A percentile compares a stretch with the other conserved stretches of the same genome.
phyloP scores from a whole-genome alignment of 1,284 basidiomycete species.

The Lignosus rhinocerotis region DNA sequence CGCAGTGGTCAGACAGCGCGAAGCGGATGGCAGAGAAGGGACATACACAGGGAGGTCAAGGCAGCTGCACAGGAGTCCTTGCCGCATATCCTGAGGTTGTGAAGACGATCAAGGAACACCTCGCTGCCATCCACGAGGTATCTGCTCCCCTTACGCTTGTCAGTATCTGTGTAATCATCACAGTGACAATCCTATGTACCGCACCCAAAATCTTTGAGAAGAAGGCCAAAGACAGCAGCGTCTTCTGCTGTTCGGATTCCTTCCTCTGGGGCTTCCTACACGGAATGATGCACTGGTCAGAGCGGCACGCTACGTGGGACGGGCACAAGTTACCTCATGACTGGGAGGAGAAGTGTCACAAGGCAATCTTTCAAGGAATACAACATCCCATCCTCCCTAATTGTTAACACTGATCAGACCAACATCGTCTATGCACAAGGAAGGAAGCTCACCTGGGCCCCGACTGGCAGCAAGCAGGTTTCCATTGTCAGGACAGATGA shows the following conservation, averaged over 20 bases:
- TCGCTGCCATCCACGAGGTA: neutral
- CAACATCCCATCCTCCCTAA: slow-evolving; percentile 13
- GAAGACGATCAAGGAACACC: neutral
- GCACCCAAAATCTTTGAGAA: neutral
- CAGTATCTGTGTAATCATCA: neutral
- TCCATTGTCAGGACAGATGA: slow-evolving; percentile 32
- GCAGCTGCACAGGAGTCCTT: no score
- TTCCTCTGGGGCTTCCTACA: neutral
- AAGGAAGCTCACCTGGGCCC: slow-evolving; percentile 25
- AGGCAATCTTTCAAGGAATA: slow-evolving; percentile 16
- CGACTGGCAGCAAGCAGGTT: slow-evolving; percentile 32
- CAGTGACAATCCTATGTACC: neutral
- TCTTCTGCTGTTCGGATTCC: neutral
- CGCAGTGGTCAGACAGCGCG: no score
- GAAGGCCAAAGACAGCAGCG: neutral
- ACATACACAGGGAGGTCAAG: no score
- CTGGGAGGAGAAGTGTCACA: neutral
- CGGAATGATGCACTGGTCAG: neutral
- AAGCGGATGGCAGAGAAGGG: no score
- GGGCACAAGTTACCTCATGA: neutral
- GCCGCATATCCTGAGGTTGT: neutral
- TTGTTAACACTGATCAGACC: slow-evolving; percentile 36
- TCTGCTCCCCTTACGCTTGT: neutral
- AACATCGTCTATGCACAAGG: slow-evolving; percentile 27
- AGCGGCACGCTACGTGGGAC: neutral